Evolutionary conservation across 192 early-diverging fungal species (phyloP), one percentile per base, ranked within the genome.

Genomic region (Powellomyces hirtus): DNA sequence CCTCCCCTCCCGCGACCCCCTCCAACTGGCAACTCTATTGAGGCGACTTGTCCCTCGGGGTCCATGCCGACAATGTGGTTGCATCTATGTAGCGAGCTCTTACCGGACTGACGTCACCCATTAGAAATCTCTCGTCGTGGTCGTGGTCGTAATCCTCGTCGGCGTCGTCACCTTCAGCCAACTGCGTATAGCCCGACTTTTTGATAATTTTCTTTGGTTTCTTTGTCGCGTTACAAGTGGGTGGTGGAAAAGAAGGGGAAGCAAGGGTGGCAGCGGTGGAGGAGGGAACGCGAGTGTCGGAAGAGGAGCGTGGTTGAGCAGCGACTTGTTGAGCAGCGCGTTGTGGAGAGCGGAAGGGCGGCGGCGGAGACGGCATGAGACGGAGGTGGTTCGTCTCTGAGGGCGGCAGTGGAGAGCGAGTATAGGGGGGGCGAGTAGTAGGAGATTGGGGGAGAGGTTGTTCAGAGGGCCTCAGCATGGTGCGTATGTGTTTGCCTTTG

Each of bases 61-160:
- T n/a, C n/a, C n/a, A n/a, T n/a, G n/a, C n/a, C n/a, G n/a, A n/a
- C n/a, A n/a, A n/a, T n/a, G n/a, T n/a, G n/a, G 44, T 46, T 22
- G 0, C 22, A 46, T n/a, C 18, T 46, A 46, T 56, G n/a, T n/a
- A n/a, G n/a, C n/a, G n/a, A n/a, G 37, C 33, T 11, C 64, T n/a
- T 37, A 66, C 64, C 36, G 64, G 51, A 40, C 64, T 56, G 51
- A 66, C 64, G 36, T 60, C 59, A 27, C 59, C 29, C 59, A 60
- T 60, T 60, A 60, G 35, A 27, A 60, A 60, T 26, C 27, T 18
- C 16, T 56, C 53, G 53, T 56, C 27, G 53, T 56, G 27, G 22
- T 56, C 53, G 59, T 60, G 36, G 16, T 27, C 53, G 53, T 56
- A n/a, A 30, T 56, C 53, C 14, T 56, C 53, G 59, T 60, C 59